Conservation (phyloP, 2,329 filamentous ascomycete genomes). For the Alternaria burnsii region DNA sequence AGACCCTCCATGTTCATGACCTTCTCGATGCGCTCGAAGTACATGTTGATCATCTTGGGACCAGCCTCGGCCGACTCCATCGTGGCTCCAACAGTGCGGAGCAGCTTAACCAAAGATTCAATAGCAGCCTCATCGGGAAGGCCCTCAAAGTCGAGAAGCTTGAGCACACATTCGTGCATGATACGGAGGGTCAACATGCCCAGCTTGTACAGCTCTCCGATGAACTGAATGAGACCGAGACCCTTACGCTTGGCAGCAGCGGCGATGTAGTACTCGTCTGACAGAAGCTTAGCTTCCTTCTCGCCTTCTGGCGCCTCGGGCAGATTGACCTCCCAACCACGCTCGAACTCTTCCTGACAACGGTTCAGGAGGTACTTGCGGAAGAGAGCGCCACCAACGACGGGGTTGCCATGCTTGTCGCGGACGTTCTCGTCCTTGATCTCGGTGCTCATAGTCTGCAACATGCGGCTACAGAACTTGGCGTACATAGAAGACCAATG, state of each 20-base stretch:
- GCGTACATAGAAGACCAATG: constrained; percentile 99
- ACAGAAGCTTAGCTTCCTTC: constrained; percentile 86
- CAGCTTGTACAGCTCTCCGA: constrained; percentile 98
- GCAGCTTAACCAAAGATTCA: constrained; percentile 91
- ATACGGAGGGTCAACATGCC: constrained; percentile 98
- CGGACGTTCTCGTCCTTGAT: constrained; percentile 95
- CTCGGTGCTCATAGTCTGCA: constrained; percentile 82
- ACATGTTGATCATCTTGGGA: constrained; percentile 85
- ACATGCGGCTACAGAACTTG: constrained; percentile 97
- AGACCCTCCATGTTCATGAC: constrained; percentile 80
- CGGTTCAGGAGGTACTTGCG: constrained; percentile 98
- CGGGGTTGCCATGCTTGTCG: constrained; percentile 87
- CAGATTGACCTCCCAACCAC: constrained; percentile 91
- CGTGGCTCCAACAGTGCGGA: constrained; percentile 88
- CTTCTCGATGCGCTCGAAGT: constrained; percentile 86
- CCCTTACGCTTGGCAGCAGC: constrained; percentile 95
- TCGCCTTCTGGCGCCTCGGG: constrained; percentile 78
- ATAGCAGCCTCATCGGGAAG: constrained; percentile 95
- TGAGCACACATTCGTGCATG: constrained; percentile 99
- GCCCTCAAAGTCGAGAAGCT: constrained; percentile 93
- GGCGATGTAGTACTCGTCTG: constrained; percentile 94
- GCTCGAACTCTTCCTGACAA: constrained; percentile 98
- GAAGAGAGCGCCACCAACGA: constrained; percentile 93
- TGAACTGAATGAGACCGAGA: constrained; percentile 98
- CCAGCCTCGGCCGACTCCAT: constrained; percentile 84